A percentile compares a stretch with the other conserved stretches of the same genome.
phyloP scores from a whole-genome alignment of 345 rosid genomes.

The Moringa oleifera region DNA sequence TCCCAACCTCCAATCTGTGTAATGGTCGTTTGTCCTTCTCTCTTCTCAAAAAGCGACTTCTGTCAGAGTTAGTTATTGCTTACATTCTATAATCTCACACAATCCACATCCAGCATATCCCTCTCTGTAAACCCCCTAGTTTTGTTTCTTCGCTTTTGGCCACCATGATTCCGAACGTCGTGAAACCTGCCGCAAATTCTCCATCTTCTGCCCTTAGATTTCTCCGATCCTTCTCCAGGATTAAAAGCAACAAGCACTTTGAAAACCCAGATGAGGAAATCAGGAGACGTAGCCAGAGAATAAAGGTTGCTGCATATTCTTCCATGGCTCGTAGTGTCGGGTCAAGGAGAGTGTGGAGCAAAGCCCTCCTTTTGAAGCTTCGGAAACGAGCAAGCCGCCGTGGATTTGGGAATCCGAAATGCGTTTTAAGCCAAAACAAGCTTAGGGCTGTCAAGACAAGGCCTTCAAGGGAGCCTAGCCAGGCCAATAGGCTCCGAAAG shows the following conservation, averaged over 20 bases:
- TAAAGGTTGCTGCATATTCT: slow-evolving; percentile 29
- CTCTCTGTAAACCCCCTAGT: slow-evolving; percentile 8
- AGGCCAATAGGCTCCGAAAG: slow-evolving; percentile 15
- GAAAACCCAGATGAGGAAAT: slow-evolving; percentile 14
- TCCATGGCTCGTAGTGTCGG: slow-evolving; percentile 31
- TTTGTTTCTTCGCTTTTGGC: background rate
- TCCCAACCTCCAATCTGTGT: slow-evolving; percentile 22
- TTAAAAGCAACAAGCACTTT: too few species aligned
- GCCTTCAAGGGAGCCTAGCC: slow-evolving; percentile 9
- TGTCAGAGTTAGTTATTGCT: slow-evolving; percentile 17
- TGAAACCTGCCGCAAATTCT: too few species aligned
- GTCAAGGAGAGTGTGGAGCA: slow-evolving; percentile 22
- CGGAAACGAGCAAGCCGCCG: too few species aligned
- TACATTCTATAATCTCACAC: slow-evolving; percentile 2
- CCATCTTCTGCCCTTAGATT: slow-evolving; percentile 23
- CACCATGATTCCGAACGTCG: slow-evolving; percentile 5
- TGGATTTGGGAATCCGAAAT: slow-evolving; percentile 4
- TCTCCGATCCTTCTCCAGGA: slow-evolving; percentile 24
- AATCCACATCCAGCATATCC: background rate
- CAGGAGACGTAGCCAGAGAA: background rate
- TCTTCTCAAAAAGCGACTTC: slow-evolving; percentile 6
- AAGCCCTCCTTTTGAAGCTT: slow-evolving; percentile 21
- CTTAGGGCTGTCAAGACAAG: slow-evolving; percentile 10
- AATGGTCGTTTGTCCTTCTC: slow-evolving; percentile 16
- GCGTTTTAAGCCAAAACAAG: background rate